Conservation (phyloP, 2,329 filamentous ascomycete species). For the Tolypocladium sp. region DNA sequence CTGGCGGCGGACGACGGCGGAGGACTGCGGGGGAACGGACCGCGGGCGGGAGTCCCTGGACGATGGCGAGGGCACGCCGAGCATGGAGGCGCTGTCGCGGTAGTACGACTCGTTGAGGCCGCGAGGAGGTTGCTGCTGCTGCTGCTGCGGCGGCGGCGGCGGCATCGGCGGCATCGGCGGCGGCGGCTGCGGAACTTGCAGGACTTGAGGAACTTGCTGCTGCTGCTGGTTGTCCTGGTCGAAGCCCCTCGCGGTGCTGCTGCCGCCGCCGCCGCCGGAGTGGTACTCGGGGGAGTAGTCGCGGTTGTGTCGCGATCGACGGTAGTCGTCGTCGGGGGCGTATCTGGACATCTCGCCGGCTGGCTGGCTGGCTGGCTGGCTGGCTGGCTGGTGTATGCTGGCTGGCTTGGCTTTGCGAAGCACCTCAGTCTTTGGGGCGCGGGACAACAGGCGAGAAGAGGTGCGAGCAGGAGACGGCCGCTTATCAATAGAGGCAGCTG, state of each 20-base stretch:
- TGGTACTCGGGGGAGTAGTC: slow-evolving; percentile 22
- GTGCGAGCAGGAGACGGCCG: background rate
- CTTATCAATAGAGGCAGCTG: background rate
- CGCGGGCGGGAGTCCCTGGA: slow-evolving; percentile 17
- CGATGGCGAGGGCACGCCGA: slow-evolving; percentile 15
- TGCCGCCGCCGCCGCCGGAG: slow-evolving; percentile 14
- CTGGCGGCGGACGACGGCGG: slow-evolving; percentile 8
- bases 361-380: background rate
- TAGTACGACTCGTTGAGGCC: slow-evolving; percentile 15
- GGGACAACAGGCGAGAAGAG: background rate
- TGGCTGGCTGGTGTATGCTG: too few species aligned
- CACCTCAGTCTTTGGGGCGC: background rate
- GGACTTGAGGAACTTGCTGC: background rate
- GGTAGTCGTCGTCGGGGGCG: slow-evolving; percentile 17
- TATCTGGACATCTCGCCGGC: slow-evolving; percentile 10
- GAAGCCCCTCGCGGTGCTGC: background rate
- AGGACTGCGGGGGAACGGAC: slow-evolving; percentile 20
- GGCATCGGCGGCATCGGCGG: background rate
- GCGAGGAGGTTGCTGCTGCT: slow-evolving; percentile 8
- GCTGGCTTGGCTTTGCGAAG: background rate
- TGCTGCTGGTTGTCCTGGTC: background rate
- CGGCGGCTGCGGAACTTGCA: background rate
- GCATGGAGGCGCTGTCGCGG: slow-evolving; percentile 15
- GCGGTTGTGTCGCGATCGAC: slow-evolving; percentile 12
- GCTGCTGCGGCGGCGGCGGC: background rate